A percentile compares a stretch with the other conserved stretches of the same genome.
These are phyloP conservation scores for Leishmania mexicana DNA, from an alignment of 208 protist species.

Conservation along the genomic window DNA sequence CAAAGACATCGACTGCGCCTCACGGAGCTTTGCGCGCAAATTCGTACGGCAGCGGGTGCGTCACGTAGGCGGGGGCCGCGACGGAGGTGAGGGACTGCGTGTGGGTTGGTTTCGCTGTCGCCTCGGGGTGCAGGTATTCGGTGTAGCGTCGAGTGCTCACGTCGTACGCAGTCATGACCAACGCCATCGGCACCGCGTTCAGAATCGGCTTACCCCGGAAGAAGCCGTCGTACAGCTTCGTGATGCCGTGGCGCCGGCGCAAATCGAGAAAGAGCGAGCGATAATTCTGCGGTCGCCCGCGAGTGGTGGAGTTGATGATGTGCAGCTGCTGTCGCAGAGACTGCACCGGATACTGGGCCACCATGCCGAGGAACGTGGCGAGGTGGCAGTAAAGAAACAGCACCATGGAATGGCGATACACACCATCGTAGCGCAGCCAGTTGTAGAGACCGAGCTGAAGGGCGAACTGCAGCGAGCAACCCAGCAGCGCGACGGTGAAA, in stretches of 20 bases:
- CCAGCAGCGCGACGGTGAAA: constrained; percentile 32
- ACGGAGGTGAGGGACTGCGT: constrained; percentile 54
- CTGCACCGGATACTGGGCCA: constrained; percentile 70
- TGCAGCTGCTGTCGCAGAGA: constrained; percentile 70
- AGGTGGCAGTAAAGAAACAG: constrained; percentile 82
- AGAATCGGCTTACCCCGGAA: constrained; percentile 69
- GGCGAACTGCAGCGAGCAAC: constrained; percentile 46
- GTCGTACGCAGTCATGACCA: constrained; percentile 77
- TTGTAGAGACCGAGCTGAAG: constrained; percentile 85
- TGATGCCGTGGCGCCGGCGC: constrained; percentile 67
- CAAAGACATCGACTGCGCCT: not conserved
- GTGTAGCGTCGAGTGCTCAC: constrained; percentile 57
- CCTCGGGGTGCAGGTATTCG: constrained; percentile 65
- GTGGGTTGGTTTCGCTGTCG: constrained; percentile 31
- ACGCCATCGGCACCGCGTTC: constrained; percentile 64
- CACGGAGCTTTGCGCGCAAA: constrained; percentile 33
- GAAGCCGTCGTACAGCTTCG: constrained; percentile 87
- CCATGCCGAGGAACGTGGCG: constrained; percentile 49
- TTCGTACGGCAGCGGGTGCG: constrained; percentile 48
- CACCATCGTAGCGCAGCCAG: constrained; percentile 67
- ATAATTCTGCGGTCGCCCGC: constrained; percentile 44
- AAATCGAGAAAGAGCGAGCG: constrained; percentile 63
- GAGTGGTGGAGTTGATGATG: constrained; percentile 40
- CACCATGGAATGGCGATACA: constrained; percentile 54
- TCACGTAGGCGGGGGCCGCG: constrained; percentile 28